Conservation (phyloP, 345 rosid genomes). For the Stellera chamaejasme region DNA sequence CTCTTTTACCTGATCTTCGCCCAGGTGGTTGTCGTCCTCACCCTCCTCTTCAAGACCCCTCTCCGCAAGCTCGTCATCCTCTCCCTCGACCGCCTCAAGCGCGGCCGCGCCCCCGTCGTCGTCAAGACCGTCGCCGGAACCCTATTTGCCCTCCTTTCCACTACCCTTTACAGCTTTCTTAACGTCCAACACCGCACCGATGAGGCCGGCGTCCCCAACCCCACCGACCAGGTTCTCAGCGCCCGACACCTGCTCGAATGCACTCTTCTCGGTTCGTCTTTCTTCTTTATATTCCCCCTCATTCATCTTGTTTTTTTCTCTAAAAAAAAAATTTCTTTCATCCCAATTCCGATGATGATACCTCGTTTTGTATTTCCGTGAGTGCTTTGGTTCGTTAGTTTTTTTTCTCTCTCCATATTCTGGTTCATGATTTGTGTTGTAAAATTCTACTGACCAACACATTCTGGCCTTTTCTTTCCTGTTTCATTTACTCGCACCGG, state of each 20-base stretch:
- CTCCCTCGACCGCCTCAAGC: constrained; percentile 63
- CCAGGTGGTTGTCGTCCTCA: constrained; percentile 56
- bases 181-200: constrained; percentile 42
- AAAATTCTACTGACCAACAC: neutral
- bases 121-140: constrained; percentile 61
- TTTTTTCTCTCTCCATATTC: neutral
- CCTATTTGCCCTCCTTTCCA: constrained; percentile 41
- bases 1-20: constrained; percentile 52
- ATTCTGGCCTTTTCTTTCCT: neutral
- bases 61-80: constrained; percentile 61
- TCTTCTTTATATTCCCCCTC: neutral
- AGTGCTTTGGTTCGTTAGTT: neutral
- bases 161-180: constrained; percentile 52
- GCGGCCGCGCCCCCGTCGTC: constrained; percentile 75
- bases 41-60: constrained; percentile 69
- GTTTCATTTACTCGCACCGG: too few species aligned
- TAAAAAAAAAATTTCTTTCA: too few species aligned
- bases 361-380: neutral
- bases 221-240: constrained; percentile 81
- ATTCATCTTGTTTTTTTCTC: neutral
- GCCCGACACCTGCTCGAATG: constrained; percentile 71
- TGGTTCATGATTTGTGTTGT: neutral
- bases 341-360: neutral
- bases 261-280: constrained; percentile 67
- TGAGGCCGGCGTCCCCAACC: constrained; percentile 52